These are phyloP conservation scores for Carex arenaria DNA, from an alignment of 202 grass and related monocot genomes.

Conservation along the genomic window DNA sequence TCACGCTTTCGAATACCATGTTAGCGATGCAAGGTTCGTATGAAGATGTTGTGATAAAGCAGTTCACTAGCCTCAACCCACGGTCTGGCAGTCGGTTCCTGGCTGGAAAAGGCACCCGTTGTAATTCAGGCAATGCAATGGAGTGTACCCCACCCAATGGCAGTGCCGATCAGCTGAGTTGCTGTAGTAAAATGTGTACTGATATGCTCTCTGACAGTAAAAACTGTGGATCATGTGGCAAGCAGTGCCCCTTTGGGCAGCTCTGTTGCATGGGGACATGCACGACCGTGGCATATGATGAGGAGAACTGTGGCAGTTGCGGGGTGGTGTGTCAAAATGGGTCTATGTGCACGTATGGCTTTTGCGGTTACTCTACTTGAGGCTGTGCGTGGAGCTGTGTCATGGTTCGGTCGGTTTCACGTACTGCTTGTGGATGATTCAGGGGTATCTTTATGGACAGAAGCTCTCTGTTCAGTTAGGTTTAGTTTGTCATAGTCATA, in stretches of 20 bases:
- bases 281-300: constrained; percentile 31
- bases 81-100: constrained; percentile 31
- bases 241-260: constrained; percentile 31
- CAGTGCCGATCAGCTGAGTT: constrained; percentile 6
- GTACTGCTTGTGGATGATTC: not conserved
- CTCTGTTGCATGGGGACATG: constrained; percentile 36
- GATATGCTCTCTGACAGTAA: constrained; percentile 26
- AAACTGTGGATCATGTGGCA: constrained; percentile 37
- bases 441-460: not conserved
- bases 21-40: not conserved
- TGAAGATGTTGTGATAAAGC: not conserved
- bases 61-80: constrained; percentile 25
- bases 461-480: constrained; percentile 7
- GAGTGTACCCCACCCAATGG: not conserved
- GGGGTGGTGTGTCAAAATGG: constrained; percentile 5
- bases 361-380: constrained; percentile 30
- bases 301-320: constrained; percentile 35
- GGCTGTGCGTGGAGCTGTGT: not conserved
- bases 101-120: constrained; percentile 9
- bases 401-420: not conserved
- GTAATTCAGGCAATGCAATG: not conserved
- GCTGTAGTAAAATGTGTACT: constrained; percentile 30
- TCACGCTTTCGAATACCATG: not conserved
- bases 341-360: constrained; percentile 21
- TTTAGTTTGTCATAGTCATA: not conserved